Evolutionary conservation across 495 filamentous ascomycete genomes (phyloP).

Genomic region (Aspergillus bertholletiae): DNA sequence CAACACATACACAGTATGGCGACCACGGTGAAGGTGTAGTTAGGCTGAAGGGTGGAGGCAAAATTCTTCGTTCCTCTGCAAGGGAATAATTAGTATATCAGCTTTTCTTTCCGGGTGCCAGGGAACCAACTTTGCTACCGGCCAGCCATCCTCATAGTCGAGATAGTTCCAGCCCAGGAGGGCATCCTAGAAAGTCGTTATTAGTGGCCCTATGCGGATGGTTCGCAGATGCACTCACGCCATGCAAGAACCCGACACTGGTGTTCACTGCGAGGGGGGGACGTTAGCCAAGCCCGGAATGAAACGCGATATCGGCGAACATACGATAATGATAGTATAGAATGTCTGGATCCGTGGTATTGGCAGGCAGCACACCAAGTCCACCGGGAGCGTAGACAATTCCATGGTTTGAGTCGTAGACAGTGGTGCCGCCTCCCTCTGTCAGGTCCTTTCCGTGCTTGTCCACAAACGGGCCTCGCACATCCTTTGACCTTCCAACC

Average conservation of each 20-base stretch:
- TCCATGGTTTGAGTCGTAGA: constrained; percentile 46
- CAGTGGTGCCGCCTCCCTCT: constrained; percentile 39
- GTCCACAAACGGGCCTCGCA: constrained; percentile 43
- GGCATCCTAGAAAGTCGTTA: constrained; percentile 31
- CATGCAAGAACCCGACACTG: constrained; percentile 33
- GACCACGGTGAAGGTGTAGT: constrained; percentile 2
- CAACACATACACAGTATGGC: constrained; percentile 19
- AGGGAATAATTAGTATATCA: not conserved
- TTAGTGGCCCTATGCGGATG: not conserved
- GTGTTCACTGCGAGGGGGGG: constrained; percentile 30
- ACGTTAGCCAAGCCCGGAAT: not conserved
- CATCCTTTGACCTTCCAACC: constrained; percentile 34
- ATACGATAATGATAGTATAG: constrained; percentile 47
- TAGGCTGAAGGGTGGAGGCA: not conserved
- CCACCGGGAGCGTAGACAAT: constrained; percentile 47
- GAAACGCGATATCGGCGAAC: not conserved
- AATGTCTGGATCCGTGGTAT: constrained; percentile 31
- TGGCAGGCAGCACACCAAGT: constrained; percentile 33
- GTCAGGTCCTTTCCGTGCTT: constrained; percentile 22
- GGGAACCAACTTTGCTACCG: constrained; percentile 24
- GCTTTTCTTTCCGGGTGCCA: not conserved
- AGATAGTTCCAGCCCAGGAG: constrained; percentile 43
- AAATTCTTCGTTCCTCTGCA: constrained; percentile 7
- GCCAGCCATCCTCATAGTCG: constrained; percentile 43
- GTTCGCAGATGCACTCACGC: constrained; percentile 22